Conservation (phyloP, 2,329 filamentous ascomycete genomes). For the Neoarthrinium moseri region DNA sequence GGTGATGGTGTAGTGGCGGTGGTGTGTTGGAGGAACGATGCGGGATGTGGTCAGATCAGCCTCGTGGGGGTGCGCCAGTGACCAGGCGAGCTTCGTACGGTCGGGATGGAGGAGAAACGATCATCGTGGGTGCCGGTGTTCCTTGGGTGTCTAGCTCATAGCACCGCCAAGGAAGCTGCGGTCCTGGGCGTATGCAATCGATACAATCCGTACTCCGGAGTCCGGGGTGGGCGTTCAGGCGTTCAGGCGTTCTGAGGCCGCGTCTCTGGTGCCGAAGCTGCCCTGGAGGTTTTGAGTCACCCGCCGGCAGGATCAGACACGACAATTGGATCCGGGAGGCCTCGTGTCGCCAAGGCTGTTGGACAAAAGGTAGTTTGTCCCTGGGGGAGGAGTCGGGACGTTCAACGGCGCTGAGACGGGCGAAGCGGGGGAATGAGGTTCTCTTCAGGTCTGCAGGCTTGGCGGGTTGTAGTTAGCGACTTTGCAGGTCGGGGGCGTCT, state of each 20-base stretch:
- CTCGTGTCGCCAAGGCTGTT: conserved; percentile 6
- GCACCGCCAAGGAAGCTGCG: background rate
- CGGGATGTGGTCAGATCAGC: background rate
- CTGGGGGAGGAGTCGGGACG: background rate
- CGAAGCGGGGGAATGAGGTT: conserved; percentile 3
- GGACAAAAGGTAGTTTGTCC: background rate
- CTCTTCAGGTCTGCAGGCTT: background rate
- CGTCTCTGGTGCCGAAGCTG: too few relatives aligned
- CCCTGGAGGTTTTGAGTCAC: background rate
- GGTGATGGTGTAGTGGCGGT: background rate
- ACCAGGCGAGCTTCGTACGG: conserved; percentile 6
- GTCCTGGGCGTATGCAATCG: background rate
- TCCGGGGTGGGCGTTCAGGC: too few relatives aligned
- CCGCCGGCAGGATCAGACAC: background rate
- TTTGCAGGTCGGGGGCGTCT: background rate
- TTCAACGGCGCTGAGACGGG: background rate
- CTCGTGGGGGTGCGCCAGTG: conserved; percentile 2
- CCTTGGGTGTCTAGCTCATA: background rate
- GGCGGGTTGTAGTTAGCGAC: background rate
- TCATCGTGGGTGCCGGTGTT: background rate
- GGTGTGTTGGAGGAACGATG: background rate
- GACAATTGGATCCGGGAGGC: background rate
- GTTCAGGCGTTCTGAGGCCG: too few relatives aligned
- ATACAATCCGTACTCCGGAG: too few relatives aligned
- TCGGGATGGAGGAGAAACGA: background rate